phyloP scores from a whole-genome alignment of 352 stramenopile genomes.

The Globisporangium okanoganense region DNA sequence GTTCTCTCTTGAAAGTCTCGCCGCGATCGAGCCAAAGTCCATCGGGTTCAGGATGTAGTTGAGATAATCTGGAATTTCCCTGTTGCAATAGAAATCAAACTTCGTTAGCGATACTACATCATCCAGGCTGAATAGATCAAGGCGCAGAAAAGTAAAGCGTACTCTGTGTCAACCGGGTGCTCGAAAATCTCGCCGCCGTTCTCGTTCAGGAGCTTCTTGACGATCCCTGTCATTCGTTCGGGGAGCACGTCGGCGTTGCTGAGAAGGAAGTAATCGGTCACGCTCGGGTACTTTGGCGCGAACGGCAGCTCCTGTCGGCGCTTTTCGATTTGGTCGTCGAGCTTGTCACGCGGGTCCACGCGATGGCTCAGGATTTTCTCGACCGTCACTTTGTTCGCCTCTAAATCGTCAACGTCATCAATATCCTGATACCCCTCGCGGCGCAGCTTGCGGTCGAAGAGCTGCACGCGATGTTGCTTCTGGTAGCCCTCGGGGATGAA shows the following conservation, averaged over 20 bases:
- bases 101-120: background rate
- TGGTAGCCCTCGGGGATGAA: slow-evolving; percentile 85
- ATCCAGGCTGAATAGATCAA: background rate
- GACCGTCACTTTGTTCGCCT: slow-evolving; percentile 83
- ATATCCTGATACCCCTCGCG: slow-evolving; percentile 81
- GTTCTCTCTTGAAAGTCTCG: slow-evolving; percentile 64
- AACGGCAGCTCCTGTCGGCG: slow-evolving; percentile 48
- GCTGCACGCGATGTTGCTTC: slow-evolving; percentile 79
- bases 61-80: slow-evolving; percentile 79
- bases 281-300: slow-evolving; percentile 54
- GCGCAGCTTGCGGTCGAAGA: slow-evolving; percentile 80
- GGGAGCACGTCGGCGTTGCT: slow-evolving; percentile 64
- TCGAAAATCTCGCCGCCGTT: slow-evolving; percentile 81
- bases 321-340: slow-evolving; percentile 84
- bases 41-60: slow-evolving; percentile 87
- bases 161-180: slow-evolving; percentile 73
- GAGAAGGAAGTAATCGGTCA: slow-evolving; percentile 82
- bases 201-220: slow-evolving; percentile 81
- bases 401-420: slow-evolving; percentile 85
- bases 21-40: slow-evolving; percentile 80
- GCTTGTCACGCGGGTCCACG: slow-evolving; percentile 69
- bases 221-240: slow-evolving; percentile 72
- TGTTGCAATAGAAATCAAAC: slow-evolving; percentile 10
- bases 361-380: slow-evolving; percentile 89
- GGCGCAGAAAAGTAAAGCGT: slow-evolving; percentile 14